Evolutionary conservation across 1,284 basidiomycete species (phyloP).

Genomic region (Filobasidium uniguttulatum): DNA sequence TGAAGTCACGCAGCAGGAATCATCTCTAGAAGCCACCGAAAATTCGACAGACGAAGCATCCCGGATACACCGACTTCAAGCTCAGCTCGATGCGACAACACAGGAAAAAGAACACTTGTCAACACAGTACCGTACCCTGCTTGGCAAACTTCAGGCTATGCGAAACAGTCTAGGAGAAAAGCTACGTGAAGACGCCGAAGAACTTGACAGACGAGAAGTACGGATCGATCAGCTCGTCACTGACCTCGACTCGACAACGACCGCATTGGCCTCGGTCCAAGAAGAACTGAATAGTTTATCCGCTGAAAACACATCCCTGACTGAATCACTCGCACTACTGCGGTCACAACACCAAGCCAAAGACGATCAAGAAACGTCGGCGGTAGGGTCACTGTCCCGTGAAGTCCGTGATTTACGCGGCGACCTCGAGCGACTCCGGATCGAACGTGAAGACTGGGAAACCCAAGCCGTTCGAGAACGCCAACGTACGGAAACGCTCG

Average conservation of each 20-base stretch:
- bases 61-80: conserved; percentile 24
- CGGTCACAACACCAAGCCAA: conserved; percentile 42
- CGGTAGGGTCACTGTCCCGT: conserved; percentile 58
- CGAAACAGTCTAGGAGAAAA: conserved; percentile 85
- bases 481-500: conserved; percentile 52
- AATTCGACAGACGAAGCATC: background rate
- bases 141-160: conserved; percentile 85
- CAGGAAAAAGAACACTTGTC: conserved; percentile 76
- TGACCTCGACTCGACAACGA: conserved; percentile 58
- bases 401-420: conserved; percentile 64
- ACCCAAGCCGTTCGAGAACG: conserved; percentile 59
- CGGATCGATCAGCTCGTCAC: conserved; percentile 58
- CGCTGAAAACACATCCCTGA: conserved; percentile 55
- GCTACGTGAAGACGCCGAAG: conserved; percentile 91
- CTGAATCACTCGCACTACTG: conserved; percentile 50
- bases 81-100: conserved; percentile 35
- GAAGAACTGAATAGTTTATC: conserved; percentile 60
- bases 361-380: conserved; percentile 38
- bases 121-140: conserved; percentile 68
- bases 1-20: background rate
- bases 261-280: conserved; percentile 59
- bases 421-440: conserved; percentile 67
- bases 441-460: conserved; percentile 83
- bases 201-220: conserved; percentile 78
- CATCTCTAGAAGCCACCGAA: background rate